Base-by-base conservation (phyloP, 2,329 filamentous ascomycete genomes). In the Sporothrix globosa region DNA sequence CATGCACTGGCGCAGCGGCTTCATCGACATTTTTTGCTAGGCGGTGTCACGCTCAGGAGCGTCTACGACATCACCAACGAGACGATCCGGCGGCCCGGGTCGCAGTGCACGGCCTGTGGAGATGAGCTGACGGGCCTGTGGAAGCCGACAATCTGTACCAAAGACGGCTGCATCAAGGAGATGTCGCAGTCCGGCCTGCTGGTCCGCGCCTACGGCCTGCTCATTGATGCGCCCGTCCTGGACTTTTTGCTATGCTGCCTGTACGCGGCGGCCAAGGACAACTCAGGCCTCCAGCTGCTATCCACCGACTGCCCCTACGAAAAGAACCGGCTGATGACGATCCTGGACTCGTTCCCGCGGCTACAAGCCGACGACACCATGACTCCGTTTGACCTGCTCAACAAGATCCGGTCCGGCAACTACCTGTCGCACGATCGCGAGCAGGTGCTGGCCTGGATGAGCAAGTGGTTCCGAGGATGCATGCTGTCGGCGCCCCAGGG, bases 201-300 rank as follows among this genome's bases (percentile, higher is more conserved):
- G 19, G 68, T 75, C 17, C 69, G 71, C 6, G 68, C 72, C 4
- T 71, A 70, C 41, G 54, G 70, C 48, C 68, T 76, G 14, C 68
- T 76, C 30, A 56, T 69, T n/a, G 75, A 76, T 17, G 73, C 74
- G 3, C 68, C 71, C 0, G 73, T 74, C 2, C 70, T 76, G 17
- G 75, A 76, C 68, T 72, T 76, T 24, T 56, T 76, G 21, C 70
- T 76, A 10, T n/a, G 67, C 4, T 75, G 73, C 44, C 41, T 76
- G 41, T 74, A 73, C 27, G 67, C 74, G 4, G 73, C 74, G 0
- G 72, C 75, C 21, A 56, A 24, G 19, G 71, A 74, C 44, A 66
- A 30, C 2, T 53, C 69, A 1, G 63, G 39, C 4, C 50, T 74
- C 21, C 68, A 73, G 67, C 72, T 76, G 44, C 54, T 75, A 41